A percentile compares a stretch with the other conserved stretches of the same genome.
Evolutionary conservation across 805 yeast species (phyloP).

Genomic region (Hanseniaspora lindneri): DNA sequence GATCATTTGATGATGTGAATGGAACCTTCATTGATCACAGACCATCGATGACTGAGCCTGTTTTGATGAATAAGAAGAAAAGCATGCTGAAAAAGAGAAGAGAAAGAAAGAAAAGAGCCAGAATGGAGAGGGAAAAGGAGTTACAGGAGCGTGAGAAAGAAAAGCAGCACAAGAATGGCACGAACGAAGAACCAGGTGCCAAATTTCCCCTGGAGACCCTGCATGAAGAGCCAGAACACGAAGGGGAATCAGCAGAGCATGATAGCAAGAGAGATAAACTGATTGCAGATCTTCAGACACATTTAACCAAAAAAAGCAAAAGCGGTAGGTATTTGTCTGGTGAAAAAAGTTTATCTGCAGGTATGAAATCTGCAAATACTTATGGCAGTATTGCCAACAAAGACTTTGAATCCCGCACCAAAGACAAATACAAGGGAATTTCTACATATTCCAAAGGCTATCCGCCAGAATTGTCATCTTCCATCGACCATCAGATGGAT

Average conservation of each 20-base stretch:
- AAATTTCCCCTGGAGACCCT: constrained; percentile 6
- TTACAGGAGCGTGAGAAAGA: constrained; percentile 27
- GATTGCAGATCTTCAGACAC: constrained; percentile 9
- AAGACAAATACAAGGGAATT: constrained; percentile 15
- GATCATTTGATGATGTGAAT: constrained; percentile 16
- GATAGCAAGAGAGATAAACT: constrained; percentile 5
- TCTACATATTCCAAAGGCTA: constrained; percentile 2
- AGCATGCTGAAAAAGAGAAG: constrained; percentile 18
- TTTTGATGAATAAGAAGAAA: constrained; percentile 14
- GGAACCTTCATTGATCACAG: constrained; percentile 17
- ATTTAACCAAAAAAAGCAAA: neutral
- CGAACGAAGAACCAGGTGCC: neutral
- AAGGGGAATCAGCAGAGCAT: neutral
- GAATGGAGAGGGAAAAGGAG: constrained; percentile 18
- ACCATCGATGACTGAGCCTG: constrained; percentile 16
- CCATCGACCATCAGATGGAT: constrained; percentile 42
- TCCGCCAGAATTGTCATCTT: constrained; percentile 10
- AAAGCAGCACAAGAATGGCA: constrained; percentile 17
- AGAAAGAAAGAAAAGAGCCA: constrained; percentile 15
- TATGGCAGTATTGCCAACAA: constrained; percentile 9
- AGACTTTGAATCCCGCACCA: neutral
- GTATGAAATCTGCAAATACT: neutral
- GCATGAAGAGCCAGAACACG: constrained; percentile 10
- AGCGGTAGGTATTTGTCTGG: neutral
- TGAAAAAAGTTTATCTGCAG: too few species aligned